These are phyloP conservation scores for Solanum piurae DNA, from an alignment of 257 asterid genomes.

Conservation along the genomic window DNA sequence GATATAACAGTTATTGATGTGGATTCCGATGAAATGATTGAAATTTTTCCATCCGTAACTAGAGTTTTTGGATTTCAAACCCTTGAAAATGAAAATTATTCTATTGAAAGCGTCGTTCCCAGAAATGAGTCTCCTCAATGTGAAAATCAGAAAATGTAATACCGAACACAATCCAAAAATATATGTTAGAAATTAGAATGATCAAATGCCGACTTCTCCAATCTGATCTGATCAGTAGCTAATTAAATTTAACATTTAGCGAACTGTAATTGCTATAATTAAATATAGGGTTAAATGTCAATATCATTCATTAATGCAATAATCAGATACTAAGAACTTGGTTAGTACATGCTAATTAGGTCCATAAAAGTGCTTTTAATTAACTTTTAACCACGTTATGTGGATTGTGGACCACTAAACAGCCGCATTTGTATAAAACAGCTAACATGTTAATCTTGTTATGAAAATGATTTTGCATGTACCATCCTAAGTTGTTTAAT, in stretches of 20 bases:
- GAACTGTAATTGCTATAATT: background rate
- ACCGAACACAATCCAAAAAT: background rate
- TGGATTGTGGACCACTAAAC: constrained; percentile 5
- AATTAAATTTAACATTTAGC: background rate
- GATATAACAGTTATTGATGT: background rate
- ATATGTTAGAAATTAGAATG: background rate
- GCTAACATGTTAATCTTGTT: constrained; percentile 5
- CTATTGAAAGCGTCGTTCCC: background rate
- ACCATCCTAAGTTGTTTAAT: background rate
- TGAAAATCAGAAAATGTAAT: background rate
- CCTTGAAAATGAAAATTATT: background rate
- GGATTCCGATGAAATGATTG: background rate
- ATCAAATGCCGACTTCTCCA: background rate
- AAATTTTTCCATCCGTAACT: background rate
- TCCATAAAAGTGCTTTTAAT: background rate
- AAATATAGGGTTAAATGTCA: background rate
- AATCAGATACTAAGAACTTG: background rate
- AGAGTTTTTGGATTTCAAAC: background rate
- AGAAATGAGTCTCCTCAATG: background rate
- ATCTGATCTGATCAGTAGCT: background rate
- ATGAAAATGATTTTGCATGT: background rate
- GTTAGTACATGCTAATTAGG: background rate
- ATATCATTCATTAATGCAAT: background rate
- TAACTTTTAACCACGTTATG: constrained; percentile 1
- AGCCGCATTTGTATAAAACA: background rate